A percentile compares a stretch with the other conserved stretches of the same genome.
phyloP scores from a whole-genome alignment of 2,329 filamentous ascomycete species.

The Fusarium sacchari region DNA sequence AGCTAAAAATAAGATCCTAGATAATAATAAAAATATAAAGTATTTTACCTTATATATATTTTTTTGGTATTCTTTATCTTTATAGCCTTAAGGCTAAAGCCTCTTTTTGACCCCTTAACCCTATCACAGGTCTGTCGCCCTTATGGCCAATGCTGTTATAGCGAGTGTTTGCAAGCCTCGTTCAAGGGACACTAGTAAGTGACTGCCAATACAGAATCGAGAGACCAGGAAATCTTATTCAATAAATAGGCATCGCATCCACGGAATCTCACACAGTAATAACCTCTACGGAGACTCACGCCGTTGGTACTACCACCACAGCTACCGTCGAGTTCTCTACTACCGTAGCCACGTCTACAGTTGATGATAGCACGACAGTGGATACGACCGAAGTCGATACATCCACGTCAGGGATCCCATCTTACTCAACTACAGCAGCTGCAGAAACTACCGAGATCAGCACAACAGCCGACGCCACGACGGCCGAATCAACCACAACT shows the following conservation, averaged over 20 bases:
- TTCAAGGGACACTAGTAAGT: not conserved
- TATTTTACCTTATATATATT: too few species aligned
- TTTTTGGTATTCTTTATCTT: too few species aligned
- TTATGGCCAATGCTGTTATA: not conserved
- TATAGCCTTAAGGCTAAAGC: too few species aligned
- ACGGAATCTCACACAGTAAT: not conserved
- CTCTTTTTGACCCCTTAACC: too few species aligned
- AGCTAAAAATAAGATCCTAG: too few species aligned
- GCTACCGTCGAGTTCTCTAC: not conserved
- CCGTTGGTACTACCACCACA: not conserved
- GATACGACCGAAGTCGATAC: fast-evolving
- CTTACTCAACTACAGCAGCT: not conserved
- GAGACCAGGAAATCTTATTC: not conserved
- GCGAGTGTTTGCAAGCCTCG: not conserved
- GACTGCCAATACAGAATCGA: too few species aligned
- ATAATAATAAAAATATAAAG: too few species aligned
- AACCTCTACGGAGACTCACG: not conserved
- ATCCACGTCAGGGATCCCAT: not conserved
- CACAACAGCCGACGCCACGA: not conserved
- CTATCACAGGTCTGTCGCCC: not conserved
- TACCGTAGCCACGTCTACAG: not conserved
- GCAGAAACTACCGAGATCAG: fast-evolving
- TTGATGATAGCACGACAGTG: not conserved
- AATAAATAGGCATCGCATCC: not conserved
- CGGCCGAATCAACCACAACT: not conserved